These are phyloP conservation scores for Cicer bijugum DNA, from an alignment of 306 rosid genomes.

Conservation along the genomic window DNA sequence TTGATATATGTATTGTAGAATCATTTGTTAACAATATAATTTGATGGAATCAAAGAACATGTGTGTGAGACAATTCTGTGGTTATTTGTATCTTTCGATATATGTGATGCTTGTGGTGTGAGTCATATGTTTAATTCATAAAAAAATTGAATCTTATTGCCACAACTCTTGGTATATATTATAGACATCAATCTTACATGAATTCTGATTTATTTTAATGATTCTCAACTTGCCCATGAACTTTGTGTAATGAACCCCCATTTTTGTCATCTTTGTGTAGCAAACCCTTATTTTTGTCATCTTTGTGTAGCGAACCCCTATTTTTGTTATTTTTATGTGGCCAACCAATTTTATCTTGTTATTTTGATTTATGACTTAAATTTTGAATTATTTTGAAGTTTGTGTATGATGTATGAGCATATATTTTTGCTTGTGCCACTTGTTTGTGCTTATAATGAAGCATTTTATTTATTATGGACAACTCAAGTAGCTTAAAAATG, in stretches of 20 bases:
- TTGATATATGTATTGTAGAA: background rate
- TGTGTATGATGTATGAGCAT: background rate
- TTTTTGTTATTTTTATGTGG: background rate
- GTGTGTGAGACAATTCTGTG: background rate
- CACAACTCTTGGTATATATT: background rate
- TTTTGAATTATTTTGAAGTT: background rate
- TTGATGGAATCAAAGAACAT: background rate
- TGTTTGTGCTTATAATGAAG: background rate
- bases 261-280: background rate
- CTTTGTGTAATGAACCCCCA: background rate
- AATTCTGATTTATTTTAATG: background rate
- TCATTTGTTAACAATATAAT: background rate
- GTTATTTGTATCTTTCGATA: background rate
- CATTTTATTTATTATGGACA: background rate
- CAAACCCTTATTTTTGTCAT: no score
- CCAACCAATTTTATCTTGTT: background rate
- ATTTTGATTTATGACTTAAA: background rate
- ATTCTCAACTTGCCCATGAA: background rate
- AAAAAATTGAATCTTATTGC: background rate
- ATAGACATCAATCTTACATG: background rate
- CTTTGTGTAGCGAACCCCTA: no score
- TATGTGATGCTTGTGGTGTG: background rate
- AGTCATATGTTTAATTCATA: background rate
- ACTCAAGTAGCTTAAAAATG: background rate
- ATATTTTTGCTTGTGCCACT: background rate